Evolutionary conservation across 106 monocot genomes (phyloP).

Genomic region (Triglochin maritima): DNA sequence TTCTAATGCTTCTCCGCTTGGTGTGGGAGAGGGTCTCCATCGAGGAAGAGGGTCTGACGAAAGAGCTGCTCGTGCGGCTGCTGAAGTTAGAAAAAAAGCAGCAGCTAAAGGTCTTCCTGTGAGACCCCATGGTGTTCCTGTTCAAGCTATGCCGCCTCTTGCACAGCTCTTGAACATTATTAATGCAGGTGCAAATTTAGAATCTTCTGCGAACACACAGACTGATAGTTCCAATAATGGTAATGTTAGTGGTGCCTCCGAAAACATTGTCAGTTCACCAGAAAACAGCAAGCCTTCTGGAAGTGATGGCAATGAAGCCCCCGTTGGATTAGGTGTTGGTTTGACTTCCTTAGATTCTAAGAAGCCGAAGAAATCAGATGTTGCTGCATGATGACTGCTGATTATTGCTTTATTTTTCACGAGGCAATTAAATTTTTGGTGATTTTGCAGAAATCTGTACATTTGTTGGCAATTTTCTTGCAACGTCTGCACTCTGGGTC

Average conservation of each 20-base stretch:
- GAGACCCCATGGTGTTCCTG: constrained; percentile 45
- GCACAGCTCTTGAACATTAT: constrained; percentile 59
- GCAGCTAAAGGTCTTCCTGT: constrained; percentile 61
- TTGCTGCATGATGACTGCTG: constrained; percentile 2
- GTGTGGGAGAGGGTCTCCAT: constrained; percentile 41
- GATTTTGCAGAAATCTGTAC: too few species aligned
- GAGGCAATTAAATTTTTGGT: too few species aligned
- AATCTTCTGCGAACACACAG: constrained; percentile 19
- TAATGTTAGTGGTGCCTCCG: background rate
- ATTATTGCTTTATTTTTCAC: too few species aligned
- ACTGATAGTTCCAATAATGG: constrained; percentile 15
- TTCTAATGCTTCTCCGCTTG: constrained; percentile 16
- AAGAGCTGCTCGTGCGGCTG: constrained; percentile 77
- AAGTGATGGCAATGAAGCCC: constrained; percentile 23
- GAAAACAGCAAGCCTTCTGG: constrained; percentile 8
- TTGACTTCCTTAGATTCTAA: constrained; percentile 57
- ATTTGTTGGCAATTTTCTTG: too few species aligned
- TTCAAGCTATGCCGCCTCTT: constrained; percentile 34
- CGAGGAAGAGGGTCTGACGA: constrained; percentile 69
- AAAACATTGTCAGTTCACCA: constrained; percentile 8
- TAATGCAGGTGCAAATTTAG: constrained; percentile 17
- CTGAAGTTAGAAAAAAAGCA: constrained; percentile 86
- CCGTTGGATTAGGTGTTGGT: constrained; percentile 73
- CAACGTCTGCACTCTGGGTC: too few species aligned
- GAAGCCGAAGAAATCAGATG: constrained; percentile 70